Evolutionary conservation across 1,284 basidiomycete species (phyloP), one percentile per base, ranked within the genome.

Genomic region (Xanthoconium separans): DNA sequence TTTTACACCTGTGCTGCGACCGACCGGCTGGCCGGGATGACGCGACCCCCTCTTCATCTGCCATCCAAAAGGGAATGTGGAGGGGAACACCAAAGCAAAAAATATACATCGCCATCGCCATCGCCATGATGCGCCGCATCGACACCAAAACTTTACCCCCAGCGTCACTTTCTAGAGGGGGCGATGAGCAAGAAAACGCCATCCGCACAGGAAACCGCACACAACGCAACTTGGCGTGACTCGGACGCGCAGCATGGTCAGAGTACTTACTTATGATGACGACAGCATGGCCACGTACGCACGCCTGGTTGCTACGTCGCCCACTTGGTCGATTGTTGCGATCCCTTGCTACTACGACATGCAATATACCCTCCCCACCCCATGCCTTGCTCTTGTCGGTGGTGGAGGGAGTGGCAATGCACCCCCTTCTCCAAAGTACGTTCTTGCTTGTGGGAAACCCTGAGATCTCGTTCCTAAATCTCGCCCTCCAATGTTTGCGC

Each of bases 401-500:
- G 27, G 6, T 27, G 3, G 27, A 27, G 27, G 27, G 27, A 27
- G 27, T 27, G 27, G 27, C 27, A 27, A 27, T 27, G 27, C 27
- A 27, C 27, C 27, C 27, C 6, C 27, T 27, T 7, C 27, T 27
- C 27, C 27, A 27, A 27, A 27, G 27, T 27, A 27, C 27, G 27
- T 27, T 27, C 6, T 27, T 27, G 7, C 27, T 27, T 27, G 27
- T 27, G 27, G 27, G 27, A 27, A 27, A 27, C 27, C 27, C 27
- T 27, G 27, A 3, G 44, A 57, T 63, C 55, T 61, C 44, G 54
- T 63, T 48, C 60, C 61, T 65, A 50, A 53, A 65, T 65, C 55
- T 65, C 45, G 16, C 24, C 11, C 22, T 31, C 37, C 10, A 10
- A 11, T 20, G 13, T 36, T 37, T 13, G 53, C 30, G 43, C 56